These are phyloP conservation scores for Hygrocybe punicea DNA, from an alignment of 768 basidiomycete genomes.

Conservation along the genomic window DNA sequence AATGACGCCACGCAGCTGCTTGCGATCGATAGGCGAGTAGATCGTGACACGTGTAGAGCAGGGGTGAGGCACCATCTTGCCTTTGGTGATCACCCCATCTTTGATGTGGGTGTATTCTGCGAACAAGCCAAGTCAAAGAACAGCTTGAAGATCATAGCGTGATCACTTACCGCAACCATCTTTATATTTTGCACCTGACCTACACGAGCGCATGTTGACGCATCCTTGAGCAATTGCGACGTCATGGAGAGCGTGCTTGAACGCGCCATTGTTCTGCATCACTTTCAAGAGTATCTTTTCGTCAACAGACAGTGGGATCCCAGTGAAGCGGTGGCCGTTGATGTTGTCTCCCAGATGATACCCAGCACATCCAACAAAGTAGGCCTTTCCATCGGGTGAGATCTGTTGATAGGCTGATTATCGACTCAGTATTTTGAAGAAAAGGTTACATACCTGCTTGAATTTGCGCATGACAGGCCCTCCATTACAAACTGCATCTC, in stretches of 20 bases:
- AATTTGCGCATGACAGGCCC: neutral
- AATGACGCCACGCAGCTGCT: constrained; percentile 11
- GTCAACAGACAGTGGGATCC: constrained; percentile 8
- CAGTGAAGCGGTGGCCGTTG: constrained; percentile 4
- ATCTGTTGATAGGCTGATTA: neutral
- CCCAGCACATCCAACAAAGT: constrained; percentile 9
- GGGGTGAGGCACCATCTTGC: constrained; percentile 8
- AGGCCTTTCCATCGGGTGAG: constrained; percentile 8
- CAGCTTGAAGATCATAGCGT: neutral
- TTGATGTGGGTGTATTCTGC: constrained; percentile 14
- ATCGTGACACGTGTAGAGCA: constrained; percentile 12
- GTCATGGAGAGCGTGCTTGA: neutral
- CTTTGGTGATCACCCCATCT: constrained; percentile 5
- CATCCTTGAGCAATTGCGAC: neutral
- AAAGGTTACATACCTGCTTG: neutral
- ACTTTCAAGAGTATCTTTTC: constrained; percentile 7
- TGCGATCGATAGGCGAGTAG: constrained; percentile 11
- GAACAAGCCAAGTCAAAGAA: neutral
- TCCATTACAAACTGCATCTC: neutral
- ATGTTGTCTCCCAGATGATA: neutral
- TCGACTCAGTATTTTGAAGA: neutral
- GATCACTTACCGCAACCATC: constrained; percentile 6
- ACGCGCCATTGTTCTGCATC: constrained; percentile 7
- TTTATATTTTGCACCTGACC: constrained; percentile 1
- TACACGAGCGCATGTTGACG: constrained; percentile 1